These are phyloP conservation scores for Chaetothyriales sp. DNA, from an alignment of 2,329 filamentous ascomycete genomes.

Conservation along the genomic window DNA sequence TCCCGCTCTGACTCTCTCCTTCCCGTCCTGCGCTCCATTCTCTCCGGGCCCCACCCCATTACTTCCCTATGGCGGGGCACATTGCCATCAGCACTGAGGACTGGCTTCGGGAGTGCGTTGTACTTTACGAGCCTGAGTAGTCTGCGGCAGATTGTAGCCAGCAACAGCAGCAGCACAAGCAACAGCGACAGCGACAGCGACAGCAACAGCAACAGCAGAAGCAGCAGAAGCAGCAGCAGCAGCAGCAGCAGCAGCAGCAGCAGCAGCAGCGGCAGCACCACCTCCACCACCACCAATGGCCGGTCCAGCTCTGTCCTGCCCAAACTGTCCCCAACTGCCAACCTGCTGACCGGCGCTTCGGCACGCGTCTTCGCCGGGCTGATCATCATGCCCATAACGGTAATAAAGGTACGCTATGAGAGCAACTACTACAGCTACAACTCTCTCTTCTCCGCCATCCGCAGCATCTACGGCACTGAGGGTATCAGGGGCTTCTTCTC, in stretches of 20 bases:
- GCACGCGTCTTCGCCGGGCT: conserved; percentile 80
- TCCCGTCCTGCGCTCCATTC: conserved; percentile 55
- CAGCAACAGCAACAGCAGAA: conserved; percentile 25
- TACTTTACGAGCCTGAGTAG: conserved; percentile 86
- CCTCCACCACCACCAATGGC: too few relatives aligned
- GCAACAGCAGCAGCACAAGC: conserved; percentile 24
- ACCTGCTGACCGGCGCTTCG: conserved; percentile 69
- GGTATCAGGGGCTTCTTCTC: conserved; percentile 78
- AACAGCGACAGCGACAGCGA: conserved; percentile 10
- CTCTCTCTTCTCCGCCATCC: conserved; percentile 57
- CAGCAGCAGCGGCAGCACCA: conserved; percentile 10
- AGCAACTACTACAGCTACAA: conserved; percentile 72
- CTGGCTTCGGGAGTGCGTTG: conserved; percentile 79
- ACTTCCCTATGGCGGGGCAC: conserved; percentile 82
- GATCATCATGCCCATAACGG: conserved; percentile 86
- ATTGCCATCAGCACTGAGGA: conserved; percentile 80
- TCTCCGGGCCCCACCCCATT: conserved; percentile 51
- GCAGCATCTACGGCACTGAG: conserved; percentile 59
- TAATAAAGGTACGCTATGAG: conserved; percentile 94
- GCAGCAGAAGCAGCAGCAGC: conserved; percentile 18
- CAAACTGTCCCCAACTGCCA: conserved; percentile 68
- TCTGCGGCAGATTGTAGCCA: conserved; percentile 50
- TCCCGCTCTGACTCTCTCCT: conserved; percentile 57
- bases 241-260: conserved; percentile 23
- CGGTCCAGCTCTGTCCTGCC: conserved; percentile 51